Percentiles rank a stretch among this genome's conserved stretches.
Conservation (phyloP, 331 rosid genomes). For the Acacia concinna region DNA sequence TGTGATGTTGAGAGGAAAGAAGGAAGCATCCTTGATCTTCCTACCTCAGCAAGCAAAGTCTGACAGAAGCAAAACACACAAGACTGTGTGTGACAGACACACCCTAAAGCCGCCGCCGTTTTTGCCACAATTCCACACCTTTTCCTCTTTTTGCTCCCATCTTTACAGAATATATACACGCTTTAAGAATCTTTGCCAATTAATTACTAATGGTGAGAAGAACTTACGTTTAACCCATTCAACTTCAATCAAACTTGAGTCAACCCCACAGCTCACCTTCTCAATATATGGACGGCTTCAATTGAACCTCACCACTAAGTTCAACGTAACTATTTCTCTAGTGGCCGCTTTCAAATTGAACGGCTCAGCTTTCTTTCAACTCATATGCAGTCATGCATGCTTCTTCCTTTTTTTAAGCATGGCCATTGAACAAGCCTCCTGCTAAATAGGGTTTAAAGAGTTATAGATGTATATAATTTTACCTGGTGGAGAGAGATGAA, state of each 20-base stretch:
- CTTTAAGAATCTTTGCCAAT: neutral
- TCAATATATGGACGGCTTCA: neutral
- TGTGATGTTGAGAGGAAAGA: neutral
- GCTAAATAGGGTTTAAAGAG: no score
- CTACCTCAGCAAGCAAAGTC: conserved; percentile 4
- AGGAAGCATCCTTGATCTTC: neutral
- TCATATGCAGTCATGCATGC: neutral
- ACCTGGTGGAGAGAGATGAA: no score
- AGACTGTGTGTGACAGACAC: neutral
- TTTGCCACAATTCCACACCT: neutral
- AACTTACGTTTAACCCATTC: neutral
- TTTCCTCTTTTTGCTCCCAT: neutral
- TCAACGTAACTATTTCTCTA: neutral
- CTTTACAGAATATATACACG: neutral
- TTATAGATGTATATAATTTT: no score
- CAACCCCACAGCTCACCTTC: neutral
- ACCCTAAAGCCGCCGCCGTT: neutral
- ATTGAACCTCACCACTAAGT: neutral
- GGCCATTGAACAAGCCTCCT: neutral
- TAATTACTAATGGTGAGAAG: neutral
- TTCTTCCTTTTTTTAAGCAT: neutral
- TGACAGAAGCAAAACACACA: neutral
- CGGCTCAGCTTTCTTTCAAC: neutral
- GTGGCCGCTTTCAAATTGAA: neutral
- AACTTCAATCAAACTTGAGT: neutral